phyloP scores from a whole-genome alignment of 768 basidiomycete species.

The Suillus luteus region DNA sequence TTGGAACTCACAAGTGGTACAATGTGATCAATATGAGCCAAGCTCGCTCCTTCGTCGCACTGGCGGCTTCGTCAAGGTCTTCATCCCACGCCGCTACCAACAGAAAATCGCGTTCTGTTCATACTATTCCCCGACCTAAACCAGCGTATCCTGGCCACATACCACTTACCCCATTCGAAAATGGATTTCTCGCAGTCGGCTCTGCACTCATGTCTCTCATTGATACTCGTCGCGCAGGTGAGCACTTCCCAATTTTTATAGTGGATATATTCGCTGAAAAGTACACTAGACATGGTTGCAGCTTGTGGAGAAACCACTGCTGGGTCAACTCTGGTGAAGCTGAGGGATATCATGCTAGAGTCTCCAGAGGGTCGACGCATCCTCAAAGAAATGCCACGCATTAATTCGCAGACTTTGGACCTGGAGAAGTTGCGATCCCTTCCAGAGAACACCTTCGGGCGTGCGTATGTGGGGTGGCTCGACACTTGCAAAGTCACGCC shows the following conservation, averaged over 20 bases:
- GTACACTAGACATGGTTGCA: slow-evolving; percentile 85
- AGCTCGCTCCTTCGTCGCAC: background rate
- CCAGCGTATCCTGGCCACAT: slow-evolving; percentile 79
- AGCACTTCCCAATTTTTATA: slow-evolving; percentile 27
- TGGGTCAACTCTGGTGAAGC: slow-evolving; percentile 68
- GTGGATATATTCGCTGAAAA: background rate
- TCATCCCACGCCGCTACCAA: background rate
- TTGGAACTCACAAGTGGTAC: background rate
- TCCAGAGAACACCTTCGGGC: slow-evolving; percentile 81
- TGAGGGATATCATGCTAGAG: slow-evolving; percentile 77
- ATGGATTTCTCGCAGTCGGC: slow-evolving; percentile 81
- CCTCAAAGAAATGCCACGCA: slow-evolving; percentile 78
- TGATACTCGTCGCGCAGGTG: slow-evolving; percentile 85
- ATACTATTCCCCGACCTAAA: slow-evolving; percentile 14
- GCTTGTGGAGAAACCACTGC: slow-evolving; percentile 93
- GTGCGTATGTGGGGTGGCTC: slow-evolving; percentile 88
- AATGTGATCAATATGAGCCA: background rate
- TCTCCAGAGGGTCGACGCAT: slow-evolving; percentile 84
- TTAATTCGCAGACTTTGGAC: slow-evolving; percentile 77
- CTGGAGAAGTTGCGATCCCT: slow-evolving; percentile 64
- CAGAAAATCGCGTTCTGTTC: slow-evolving; percentile 16
- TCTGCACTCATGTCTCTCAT: slow-evolving; percentile 80
- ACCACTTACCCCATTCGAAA: slow-evolving; percentile 80
- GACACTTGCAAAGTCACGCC: slow-evolving; percentile 87
- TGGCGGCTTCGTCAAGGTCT: background rate